phyloP scores from a whole-genome alignment of 169 alveolate genomes.

The Eimeria necatrix region DNA sequence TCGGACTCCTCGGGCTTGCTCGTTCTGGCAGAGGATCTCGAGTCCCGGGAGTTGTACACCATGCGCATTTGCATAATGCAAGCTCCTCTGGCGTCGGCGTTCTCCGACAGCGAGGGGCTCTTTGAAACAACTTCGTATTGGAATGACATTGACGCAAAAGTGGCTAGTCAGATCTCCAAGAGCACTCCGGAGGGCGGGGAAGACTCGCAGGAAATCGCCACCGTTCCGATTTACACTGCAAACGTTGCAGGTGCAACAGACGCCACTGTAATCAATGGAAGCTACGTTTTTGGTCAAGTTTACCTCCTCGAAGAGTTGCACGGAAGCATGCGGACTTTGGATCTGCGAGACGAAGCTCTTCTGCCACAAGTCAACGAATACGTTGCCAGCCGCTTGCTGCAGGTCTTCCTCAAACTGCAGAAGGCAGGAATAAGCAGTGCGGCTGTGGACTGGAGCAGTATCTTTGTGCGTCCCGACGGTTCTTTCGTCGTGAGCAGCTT shows the following conservation, averaged over 20 bases:
- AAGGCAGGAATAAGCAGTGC: slow-evolving; percentile 13
- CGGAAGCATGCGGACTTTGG: slow-evolving; percentile 1
- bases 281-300: not conserved
- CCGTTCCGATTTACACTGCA: not conserved
- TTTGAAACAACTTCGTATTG: not conserved
- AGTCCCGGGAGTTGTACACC: not conserved
- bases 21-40: not conserved
- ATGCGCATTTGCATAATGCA: not conserved
- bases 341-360: not conserved
- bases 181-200: not conserved
- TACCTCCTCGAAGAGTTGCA: slow-evolving; percentile 5
- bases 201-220: not conserved
- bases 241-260: not conserved
- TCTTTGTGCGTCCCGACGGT: not conserved
- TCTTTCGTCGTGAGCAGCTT: not conserved
- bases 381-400: slow-evolving; percentile 3
- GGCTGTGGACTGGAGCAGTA: not conserved
- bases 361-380: not conserved
- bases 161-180: not conserved
- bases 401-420: not conserved
- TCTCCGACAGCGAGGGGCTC: not conserved
- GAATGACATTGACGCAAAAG: not conserved
- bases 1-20: not conserved
- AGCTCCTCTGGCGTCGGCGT: not conserved
- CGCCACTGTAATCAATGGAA: not conserved